These are phyloP conservation scores for Castanospermum australe DNA, from an alignment of 306 rosid genomes.

Conservation along the genomic window DNA sequence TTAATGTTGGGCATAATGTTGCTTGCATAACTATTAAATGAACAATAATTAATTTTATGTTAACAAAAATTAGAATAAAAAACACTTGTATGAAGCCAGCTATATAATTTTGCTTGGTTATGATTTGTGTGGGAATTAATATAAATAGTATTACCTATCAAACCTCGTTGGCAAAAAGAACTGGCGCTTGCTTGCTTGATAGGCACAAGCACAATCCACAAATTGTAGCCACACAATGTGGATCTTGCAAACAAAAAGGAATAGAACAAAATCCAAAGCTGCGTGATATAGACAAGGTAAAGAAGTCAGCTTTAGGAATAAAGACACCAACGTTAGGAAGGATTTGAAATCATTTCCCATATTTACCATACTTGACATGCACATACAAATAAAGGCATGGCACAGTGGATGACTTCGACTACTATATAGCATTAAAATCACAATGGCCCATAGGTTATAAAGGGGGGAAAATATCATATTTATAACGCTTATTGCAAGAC, in stretches of 20 bases:
- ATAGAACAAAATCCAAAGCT: neutral
- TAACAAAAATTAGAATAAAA: no score
- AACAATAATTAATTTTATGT: no score
- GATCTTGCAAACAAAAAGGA: slow-evolving; percentile 11
- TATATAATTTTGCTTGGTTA: neutral
- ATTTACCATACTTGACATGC: slow-evolving; percentile 28
- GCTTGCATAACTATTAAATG: no score
- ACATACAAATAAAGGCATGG: neutral
- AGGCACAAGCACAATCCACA: slow-evolving; percentile 9
- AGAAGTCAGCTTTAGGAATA: slow-evolving; percentile 4
- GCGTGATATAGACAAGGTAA: slow-evolving; percentile 13
- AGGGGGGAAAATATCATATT: neutral
- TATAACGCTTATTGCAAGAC: slow-evolving; percentile 25
- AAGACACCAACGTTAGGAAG: slow-evolving; percentile 28
- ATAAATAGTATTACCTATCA: neutral
- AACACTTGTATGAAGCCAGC: neutral
- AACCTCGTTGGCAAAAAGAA: neutral
- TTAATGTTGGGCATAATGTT: no score
- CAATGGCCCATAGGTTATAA: neutral
- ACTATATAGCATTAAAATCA: slow-evolving; percentile 17
- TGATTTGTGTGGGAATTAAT: neutral
- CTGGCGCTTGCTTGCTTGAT: slow-evolving; percentile 5
- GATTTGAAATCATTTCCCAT: slow-evolving; percentile 7
- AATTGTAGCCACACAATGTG: slow-evolving; percentile 28
- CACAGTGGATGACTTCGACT: neutral